A percentile compares a stretch with the other conserved stretches of the same genome.
Conservation (phyloP, 106 monocot genomes). For the Phalaenopsis equestris region DNA sequence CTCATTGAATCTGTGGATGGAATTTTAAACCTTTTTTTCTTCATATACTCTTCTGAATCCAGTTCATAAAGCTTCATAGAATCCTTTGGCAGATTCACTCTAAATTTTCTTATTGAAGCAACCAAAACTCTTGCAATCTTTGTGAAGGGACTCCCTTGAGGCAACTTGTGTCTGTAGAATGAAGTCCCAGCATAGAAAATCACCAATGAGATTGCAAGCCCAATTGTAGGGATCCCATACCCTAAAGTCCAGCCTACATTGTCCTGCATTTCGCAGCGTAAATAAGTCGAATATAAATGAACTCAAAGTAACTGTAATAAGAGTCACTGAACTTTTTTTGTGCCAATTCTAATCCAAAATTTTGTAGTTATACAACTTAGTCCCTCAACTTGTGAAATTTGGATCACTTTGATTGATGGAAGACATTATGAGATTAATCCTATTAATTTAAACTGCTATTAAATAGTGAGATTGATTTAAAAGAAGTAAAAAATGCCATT, state of each 20-base stretch:
- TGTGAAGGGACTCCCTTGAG: constrained; percentile 47
- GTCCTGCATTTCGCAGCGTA: constrained; percentile 32
- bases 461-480: too few relatives aligned
- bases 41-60: constrained; percentile 12
- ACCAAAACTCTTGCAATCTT: constrained; percentile 45
- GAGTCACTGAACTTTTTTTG: too few relatives aligned
- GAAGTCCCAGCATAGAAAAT: constrained; percentile 43
- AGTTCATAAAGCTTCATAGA: constrained; percentile 32
- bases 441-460: too few relatives aligned
- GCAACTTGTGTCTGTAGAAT: constrained; percentile 45
- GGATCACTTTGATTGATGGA: too few relatives aligned
- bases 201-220: constrained; percentile 24
- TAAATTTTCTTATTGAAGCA: constrained; percentile 33
- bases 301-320: neutral
- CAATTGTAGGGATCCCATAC: constrained; percentile 39
- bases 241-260: constrained; percentile 43
- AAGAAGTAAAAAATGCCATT: too few relatives aligned
- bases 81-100: constrained; percentile 26
- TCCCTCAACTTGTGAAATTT: too few relatives aligned
- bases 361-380: too few relatives aligned
- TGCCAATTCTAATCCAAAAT: too few relatives aligned
- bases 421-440: too few relatives aligned
- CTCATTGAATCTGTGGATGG: constrained; percentile 21
- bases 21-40: constrained; percentile 21
- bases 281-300: constrained; percentile 5